A percentile compares a stretch with the other conserved stretches of the same genome.
Conservation (phyloP, 306 rosid species). For the Vicia sativa region DNA sequence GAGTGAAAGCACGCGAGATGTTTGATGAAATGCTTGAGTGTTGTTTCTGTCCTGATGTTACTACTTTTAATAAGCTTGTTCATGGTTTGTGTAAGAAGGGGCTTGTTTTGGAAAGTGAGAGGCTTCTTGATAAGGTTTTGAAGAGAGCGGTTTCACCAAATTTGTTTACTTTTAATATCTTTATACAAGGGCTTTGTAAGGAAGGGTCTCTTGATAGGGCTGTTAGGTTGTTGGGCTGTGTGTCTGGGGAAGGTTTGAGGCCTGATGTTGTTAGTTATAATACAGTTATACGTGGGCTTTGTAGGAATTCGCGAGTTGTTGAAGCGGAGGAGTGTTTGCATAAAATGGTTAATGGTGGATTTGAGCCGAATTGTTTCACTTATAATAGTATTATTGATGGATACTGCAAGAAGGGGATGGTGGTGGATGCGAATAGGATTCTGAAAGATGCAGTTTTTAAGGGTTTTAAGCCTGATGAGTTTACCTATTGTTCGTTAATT, state of each 20-base stretch:
- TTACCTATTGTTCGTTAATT: constrained; percentile 78
- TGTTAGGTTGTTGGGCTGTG: constrained; percentile 51
- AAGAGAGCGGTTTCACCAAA: constrained; percentile 80
- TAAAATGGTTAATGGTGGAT: constrained; percentile 81
- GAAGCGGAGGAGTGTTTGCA: constrained; percentile 71
- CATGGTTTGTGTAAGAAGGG: constrained; percentile 79
- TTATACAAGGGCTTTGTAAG: constrained; percentile 76
- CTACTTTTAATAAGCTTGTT: constrained; percentile 80
- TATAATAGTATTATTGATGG: constrained; percentile 80
- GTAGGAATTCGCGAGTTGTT: constrained; percentile 62
- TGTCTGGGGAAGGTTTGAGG: constrained; percentile 56
- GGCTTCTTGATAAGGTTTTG: constrained; percentile 69
- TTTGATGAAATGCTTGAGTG: constrained; percentile 69
- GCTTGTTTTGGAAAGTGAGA: constrained; percentile 63
- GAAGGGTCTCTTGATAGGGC: constrained; percentile 61
- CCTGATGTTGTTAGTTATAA: constrained; percentile 89
- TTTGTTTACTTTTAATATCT: constrained; percentile 80
- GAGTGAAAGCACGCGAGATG: constrained; percentile 56
- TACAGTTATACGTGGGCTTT: constrained; percentile 72
- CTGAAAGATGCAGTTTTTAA: constrained; percentile 75
- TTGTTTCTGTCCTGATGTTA: constrained; percentile 61
- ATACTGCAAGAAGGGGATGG: constrained; percentile 76
- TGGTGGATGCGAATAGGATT: constrained; percentile 68
- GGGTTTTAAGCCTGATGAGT: constrained; percentile 85
- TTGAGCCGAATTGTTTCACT: constrained; percentile 76